Conservation (phyloP, 495 filamentous ascomycete species). For the Xylaria palmicola region DNA sequence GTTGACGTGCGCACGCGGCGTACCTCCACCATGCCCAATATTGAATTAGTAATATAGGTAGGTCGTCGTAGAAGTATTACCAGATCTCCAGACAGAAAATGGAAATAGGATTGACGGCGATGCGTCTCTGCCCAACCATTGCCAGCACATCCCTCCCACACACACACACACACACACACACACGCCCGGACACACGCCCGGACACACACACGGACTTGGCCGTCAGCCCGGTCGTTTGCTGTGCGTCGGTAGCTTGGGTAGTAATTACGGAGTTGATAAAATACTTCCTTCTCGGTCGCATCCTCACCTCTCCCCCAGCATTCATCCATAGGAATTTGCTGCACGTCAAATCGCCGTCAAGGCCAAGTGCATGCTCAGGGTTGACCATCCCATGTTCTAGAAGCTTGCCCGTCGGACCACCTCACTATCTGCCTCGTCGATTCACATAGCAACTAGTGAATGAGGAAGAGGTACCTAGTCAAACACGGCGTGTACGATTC, state of each 20-base stretch:
- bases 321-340: neutral
- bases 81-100: neutral
- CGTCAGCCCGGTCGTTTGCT: neutral
- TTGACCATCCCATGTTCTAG: slow-evolving; percentile 3
- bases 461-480: no score
- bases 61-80: neutral
- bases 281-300: slow-evolving; percentile 1
- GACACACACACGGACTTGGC: no score
- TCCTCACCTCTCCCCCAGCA: slow-evolving; percentile 2
- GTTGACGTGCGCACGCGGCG: no score
- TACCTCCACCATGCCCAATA: neutral
- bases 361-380: neutral
- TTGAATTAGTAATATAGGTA: neutral
- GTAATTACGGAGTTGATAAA: slow-evolving; percentile 5
- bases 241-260: neutral
- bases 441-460: no score
- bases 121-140: slow-evolving; percentile 37
- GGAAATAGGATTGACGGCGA: slow-evolving; percentile 10
- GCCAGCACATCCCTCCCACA: slow-evolving; percentile 33
- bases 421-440: neutral
- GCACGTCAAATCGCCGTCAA: slow-evolving; percentile 7
- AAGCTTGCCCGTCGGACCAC: slow-evolving; percentile 12
- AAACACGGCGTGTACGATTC: neutral
- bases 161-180: no score
- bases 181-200: no score